Evolutionary conservation across 164 flowering plant genomes (phyloP).

Genomic region (Tetracentron sinense): DNA sequence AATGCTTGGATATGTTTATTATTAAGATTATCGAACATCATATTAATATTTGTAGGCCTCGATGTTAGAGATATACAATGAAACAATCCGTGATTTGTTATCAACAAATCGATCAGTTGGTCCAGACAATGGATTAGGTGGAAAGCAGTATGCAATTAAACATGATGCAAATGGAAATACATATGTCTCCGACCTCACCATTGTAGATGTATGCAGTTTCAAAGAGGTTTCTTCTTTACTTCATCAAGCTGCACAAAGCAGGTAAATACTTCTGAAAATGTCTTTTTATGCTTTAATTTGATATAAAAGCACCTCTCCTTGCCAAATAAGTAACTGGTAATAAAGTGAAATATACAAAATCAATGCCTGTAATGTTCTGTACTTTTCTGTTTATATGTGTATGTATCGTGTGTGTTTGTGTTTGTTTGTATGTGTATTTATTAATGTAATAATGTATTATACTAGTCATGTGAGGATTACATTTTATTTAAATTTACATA

Average conservation of each 20-base stretch:
- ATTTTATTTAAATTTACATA: no score
- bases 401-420: no score
- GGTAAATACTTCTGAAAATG: conserved; percentile 56
- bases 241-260: conserved; percentile 88
- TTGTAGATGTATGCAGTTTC: conserved; percentile 77
- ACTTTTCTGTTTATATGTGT: no score
- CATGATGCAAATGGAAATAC: conserved; percentile 89
- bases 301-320: no score
- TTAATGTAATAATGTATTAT: no score
- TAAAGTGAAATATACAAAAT: no score
- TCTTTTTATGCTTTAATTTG: no score
- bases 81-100: background rate
- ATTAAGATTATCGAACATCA: no score
- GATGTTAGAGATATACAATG: background rate
- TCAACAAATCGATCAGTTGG: background rate
- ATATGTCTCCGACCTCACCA: conserved; percentile 80
- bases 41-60: background rate
- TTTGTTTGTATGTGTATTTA: no score
- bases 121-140: conserved; percentile 37
- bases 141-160: conserved; percentile 76
- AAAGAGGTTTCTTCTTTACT: conserved; percentile 80
- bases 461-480: no score
- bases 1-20: background rate
- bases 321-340: no score
- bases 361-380: no score